Evolutionary conservation across 208 protist species (phyloP).

Genomic region (Leishmania gerbilli): DNA sequence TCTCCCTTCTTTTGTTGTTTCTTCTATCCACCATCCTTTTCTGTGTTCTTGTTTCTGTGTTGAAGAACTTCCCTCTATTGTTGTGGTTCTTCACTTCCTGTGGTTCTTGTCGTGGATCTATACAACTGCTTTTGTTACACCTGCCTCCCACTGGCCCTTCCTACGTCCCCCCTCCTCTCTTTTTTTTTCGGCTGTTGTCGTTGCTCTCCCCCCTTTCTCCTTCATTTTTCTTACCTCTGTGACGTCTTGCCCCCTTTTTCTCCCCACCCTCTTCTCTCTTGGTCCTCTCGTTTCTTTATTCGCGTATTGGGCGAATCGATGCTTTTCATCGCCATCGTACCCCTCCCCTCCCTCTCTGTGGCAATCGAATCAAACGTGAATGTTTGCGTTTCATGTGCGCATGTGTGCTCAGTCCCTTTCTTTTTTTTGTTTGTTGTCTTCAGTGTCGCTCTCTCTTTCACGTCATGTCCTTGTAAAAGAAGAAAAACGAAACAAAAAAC

Average conservation of each 20-base stretch:
- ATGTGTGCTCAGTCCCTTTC: not conserved
- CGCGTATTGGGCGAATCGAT: not conserved
- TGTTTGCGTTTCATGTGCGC: not conserved
- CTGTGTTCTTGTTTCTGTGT: not conserved
- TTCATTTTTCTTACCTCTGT: slow-evolving; percentile 2
- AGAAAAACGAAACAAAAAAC: no score
- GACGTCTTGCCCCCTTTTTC: not conserved
- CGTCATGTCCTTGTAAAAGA: not conserved
- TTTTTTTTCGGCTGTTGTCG: not conserved
- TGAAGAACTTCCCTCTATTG: no score
- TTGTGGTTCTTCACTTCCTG: no score
- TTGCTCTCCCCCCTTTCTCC: not conserved
- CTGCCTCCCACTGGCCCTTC: not conserved
- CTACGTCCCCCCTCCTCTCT: slow-evolving; percentile 5
- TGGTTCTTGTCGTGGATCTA: no score
- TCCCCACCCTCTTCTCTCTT: not conserved
- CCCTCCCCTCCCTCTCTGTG: not conserved
- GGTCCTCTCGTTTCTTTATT: not conserved
- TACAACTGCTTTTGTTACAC: not conserved
- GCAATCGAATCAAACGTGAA: not conserved
- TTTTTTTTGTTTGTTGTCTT: not conserved
- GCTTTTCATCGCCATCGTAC: not conserved
- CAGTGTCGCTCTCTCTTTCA: not conserved
- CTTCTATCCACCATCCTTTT: not conserved
- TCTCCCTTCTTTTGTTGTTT: not conserved